These are phyloP conservation scores for Linum tenue DNA, from an alignment of 345 rosid genomes.

Conservation along the genomic window DNA sequence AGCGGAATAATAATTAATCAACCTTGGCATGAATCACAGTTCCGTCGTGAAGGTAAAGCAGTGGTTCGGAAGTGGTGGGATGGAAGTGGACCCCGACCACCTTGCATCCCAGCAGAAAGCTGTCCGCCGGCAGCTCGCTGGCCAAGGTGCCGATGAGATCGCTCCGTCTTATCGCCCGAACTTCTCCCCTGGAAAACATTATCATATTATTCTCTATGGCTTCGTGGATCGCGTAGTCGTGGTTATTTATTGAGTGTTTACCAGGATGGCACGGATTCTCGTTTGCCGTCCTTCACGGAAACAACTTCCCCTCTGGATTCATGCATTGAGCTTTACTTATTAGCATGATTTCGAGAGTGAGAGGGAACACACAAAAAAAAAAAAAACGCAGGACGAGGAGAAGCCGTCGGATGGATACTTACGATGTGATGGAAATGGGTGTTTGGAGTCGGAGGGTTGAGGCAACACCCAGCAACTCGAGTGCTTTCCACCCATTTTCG, in stretches of 20 bases:
- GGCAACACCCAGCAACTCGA: slow-evolving; percentile 43
- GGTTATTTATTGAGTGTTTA: no score
- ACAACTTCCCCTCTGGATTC: slow-evolving; percentile 15
- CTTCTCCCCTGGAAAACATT: slow-evolving; percentile 32
- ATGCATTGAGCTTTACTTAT: neutral
- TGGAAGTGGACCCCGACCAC: slow-evolving; percentile 28
- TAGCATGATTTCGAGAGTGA: neutral
- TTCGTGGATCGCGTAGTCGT: no score
- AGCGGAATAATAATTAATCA: neutral
- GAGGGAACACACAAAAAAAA: neutral
- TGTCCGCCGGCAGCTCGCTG: slow-evolving; percentile 29
- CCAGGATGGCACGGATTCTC: slow-evolving; percentile 7
- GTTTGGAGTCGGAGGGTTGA: slow-evolving; percentile 28
- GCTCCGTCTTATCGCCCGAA: slow-evolving; percentile 36
- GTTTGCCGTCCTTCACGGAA: slow-evolving; percentile 14
- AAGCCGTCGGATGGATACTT: neutral
- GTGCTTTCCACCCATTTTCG: slow-evolving; percentile 60
- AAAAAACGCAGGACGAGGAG: no score
- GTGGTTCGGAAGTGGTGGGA: slow-evolving; percentile 18
- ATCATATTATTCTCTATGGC: no score
- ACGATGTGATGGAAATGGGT: slow-evolving; percentile 21
- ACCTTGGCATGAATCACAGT: slow-evolving; percentile 38
- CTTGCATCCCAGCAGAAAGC: slow-evolving; percentile 28
- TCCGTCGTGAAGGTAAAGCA: slow-evolving; percentile 28
- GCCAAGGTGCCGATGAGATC: slow-evolving; percentile 39